These are phyloP conservation scores for Omphalea diandra DNA, from an alignment of 441 rosid species.

Conservation along the genomic window DNA sequence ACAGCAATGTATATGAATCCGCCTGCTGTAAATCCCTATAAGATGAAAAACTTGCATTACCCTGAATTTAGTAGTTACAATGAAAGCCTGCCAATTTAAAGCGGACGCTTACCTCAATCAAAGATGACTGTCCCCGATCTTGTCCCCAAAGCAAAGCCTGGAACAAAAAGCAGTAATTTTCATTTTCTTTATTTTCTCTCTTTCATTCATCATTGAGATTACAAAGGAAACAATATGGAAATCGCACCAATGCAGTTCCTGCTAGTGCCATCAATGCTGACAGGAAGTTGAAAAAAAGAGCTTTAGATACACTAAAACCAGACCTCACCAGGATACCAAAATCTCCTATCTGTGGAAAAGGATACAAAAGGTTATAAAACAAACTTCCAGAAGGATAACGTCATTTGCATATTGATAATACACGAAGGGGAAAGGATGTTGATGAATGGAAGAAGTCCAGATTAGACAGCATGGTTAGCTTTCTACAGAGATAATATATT, in stretches of 20 bases:
- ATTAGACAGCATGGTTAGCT: too few species aligned
- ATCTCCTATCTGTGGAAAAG: constrained; percentile 67
- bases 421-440: too few species aligned
- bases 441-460: too few species aligned
- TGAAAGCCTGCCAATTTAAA: background rate
- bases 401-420: too few species aligned
- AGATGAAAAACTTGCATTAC: background rate
- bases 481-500: too few species aligned
- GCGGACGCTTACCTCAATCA: constrained; percentile 69
- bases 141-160: constrained; percentile 87
- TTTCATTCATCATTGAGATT: too few species aligned
- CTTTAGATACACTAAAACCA: constrained; percentile 84
- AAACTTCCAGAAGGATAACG: background rate
- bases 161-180: constrained; percentile 14
- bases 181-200: background rate
- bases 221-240: background rate
- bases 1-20: constrained; percentile 94
- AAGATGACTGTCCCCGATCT: constrained; percentile 86
- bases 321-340: constrained; percentile 92
- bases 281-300: constrained; percentile 92
- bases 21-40: constrained; percentile 90
- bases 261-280: constrained; percentile 82
- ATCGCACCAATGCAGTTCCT: constrained; percentile 77
- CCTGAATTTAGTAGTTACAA: background rate
- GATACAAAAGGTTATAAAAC: background rate